A percentile compares a stretch with the other conserved stretches of the same genome.
Conservation (phyloP, 257 asterid genomes). For the Sherardia arvensis region DNA sequence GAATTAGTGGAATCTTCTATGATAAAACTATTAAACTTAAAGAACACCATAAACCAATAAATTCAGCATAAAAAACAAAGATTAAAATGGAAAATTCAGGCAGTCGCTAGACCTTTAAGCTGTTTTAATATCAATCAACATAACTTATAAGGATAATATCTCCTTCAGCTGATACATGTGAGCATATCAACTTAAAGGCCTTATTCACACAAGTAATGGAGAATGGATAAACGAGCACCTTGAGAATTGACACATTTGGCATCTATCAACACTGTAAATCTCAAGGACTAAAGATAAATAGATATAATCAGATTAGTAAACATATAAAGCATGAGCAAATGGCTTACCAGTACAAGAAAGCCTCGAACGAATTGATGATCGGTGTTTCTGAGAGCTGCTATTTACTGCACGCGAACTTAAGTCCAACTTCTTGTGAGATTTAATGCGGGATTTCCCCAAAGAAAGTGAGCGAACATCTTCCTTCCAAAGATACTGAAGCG, state of each 20-base stretch:
- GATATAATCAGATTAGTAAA: not conserved
- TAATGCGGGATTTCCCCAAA: constrained; percentile 43
- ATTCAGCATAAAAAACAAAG: not conserved
- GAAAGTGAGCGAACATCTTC: constrained; percentile 52
- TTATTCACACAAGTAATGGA: no score
- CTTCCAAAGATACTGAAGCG: constrained; percentile 77
- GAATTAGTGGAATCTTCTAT: not conserved
- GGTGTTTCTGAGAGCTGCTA: constrained; percentile 39
- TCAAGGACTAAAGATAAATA: not conserved
- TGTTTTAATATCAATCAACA: not conserved
- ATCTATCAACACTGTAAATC: not conserved
- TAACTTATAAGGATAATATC: not conserved
- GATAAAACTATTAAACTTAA: not conserved
- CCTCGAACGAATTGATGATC: constrained; percentile 50
- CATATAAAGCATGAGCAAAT: not conserved
- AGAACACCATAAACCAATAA: not conserved
- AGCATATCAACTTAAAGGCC: no score
- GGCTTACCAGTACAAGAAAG: constrained; percentile 44
- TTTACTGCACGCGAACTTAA: constrained; percentile 32
- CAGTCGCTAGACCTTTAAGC: not conserved
- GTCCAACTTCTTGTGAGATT: constrained; percentile 74
- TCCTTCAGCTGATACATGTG: not conserved
- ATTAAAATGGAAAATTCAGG: not conserved
- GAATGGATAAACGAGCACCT: not conserved
- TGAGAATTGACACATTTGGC: not conserved